A percentile compares a stretch with the other conserved stretches of the same genome.
Conservation (phyloP, 805 yeast species). For the Yarrowia sp. region DNA sequence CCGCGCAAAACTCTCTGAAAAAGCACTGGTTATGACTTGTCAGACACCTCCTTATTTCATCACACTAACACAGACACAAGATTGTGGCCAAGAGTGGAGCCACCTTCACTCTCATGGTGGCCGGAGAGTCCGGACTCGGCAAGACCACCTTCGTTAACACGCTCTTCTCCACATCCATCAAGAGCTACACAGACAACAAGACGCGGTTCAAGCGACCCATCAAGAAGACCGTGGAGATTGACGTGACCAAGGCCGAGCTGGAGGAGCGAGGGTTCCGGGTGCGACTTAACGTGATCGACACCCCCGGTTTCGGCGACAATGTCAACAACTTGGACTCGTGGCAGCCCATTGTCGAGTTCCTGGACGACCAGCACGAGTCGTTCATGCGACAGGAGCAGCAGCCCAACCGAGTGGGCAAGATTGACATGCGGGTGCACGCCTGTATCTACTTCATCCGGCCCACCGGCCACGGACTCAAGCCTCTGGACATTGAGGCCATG, state of each 20-base stretch:
- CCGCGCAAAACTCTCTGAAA: no score
- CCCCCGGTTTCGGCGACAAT: conserved; percentile 94
- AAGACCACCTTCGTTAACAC: conserved; percentile 84
- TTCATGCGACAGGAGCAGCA: conserved; percentile 79
- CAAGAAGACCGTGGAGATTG: conserved; percentile 53
- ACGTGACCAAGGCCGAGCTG: conserved; percentile 57
- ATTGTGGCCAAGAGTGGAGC: conserved; percentile 62
- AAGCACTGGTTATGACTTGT: background rate
- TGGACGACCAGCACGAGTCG: conserved; percentile 78
- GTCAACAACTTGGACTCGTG: conserved; percentile 81
- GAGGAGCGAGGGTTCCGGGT: conserved; percentile 76
- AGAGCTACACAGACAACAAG: conserved; percentile 54
- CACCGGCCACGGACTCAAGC: conserved; percentile 63
- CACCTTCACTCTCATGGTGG: conserved; percentile 79
- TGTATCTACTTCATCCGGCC: conserved; percentile 85
- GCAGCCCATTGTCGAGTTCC: conserved; percentile 71
- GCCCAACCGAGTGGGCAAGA: conserved; percentile 61
- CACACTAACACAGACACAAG: conserved; percentile 47
- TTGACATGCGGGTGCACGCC: conserved; percentile 79
- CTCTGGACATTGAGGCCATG: conserved; percentile 77
- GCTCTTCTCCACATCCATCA: conserved; percentile 63
- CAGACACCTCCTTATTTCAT: no score
- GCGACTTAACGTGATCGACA: conserved; percentile 80
- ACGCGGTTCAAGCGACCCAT: conserved; percentile 52
- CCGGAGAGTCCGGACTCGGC: conserved; percentile 81